Base-by-base conservation (phyloP, 495 filamentous ascomycete genomes). In the Viridothelium virens region DNA sequence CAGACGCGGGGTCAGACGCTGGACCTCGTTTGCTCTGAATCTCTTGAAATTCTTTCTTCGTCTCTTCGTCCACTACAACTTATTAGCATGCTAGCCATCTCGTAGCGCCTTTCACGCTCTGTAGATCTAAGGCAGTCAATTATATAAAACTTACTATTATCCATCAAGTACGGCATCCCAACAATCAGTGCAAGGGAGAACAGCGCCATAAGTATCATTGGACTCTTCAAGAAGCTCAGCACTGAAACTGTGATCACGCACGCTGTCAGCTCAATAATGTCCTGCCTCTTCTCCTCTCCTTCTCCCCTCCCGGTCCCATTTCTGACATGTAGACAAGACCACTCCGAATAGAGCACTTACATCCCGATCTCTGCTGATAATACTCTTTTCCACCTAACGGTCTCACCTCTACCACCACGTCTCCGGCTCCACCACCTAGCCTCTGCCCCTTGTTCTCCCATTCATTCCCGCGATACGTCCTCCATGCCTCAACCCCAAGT, bases 161-260 rank as follows among this genome's bases (percentile, higher is more conserved):
- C 92, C 78, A 97, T 85, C 41, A 98, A 74, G 77, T 96, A 92
- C 9, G 94, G 94, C 86, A 97, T 86, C 37, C 92, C 92, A 62
- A 97, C 78, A 48, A 96, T 91, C 56, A 96, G 76, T 0, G 75
- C 86, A 81, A 97, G 80, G 38, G 87, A 89, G 33, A 93, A 86
- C 31, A 96, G 74, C 12, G 88, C 90, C 77, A 98, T 84, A 56
- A 98, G 78, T 65, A 98, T 96, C 90, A 97, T 97, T 2, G 94
- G 94, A 72, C 89, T 96, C 77, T 90, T 90, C 70, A 97, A 81
- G 50, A 97, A 84, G 68, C 83, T 81, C 64, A 96, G 68, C 6
- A 86, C 83, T 63, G 71, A 75, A 69, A 70, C 76, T 77, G 64
- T 53, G 25, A 25, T 25, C 25, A 25, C 25, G 25, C 25, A 9